Percentiles rank a stretch among this genome's conserved stretches.
Evolutionary conservation across 2,329 filamentous ascomycete genomes (phyloP).

Genomic region (Fusarium sp.): DNA sequence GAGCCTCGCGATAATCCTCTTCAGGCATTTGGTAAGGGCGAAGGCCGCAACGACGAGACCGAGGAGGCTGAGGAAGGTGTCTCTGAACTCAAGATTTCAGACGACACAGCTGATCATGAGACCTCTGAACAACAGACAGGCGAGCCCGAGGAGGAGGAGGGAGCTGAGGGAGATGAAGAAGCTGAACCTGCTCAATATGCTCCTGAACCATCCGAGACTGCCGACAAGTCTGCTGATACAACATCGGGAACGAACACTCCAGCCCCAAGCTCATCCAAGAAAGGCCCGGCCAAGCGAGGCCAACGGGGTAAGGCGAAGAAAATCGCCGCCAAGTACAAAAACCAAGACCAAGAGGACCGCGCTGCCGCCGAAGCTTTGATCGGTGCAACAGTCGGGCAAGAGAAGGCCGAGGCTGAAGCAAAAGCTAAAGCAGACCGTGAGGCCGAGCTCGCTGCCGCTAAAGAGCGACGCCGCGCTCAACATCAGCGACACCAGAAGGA

Average conservation of each 20-base stretch:
- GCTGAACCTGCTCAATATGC: constrained; percentile 25
- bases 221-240: constrained; percentile 21
- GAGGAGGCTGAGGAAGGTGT: constrained; percentile 43
- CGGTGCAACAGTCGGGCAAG: constrained; percentile 75
- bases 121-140: constrained; percentile 50
- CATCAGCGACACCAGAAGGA: constrained; percentile 81
- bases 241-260: constrained; percentile 20
- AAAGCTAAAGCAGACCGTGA: constrained; percentile 75
- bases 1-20: constrained; percentile 53
- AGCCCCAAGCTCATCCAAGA: constrained; percentile 51
- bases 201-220: constrained; percentile 34
- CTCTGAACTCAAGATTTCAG: constrained; percentile 42
- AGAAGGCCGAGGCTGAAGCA: constrained; percentile 75
- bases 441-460: constrained; percentile 74
- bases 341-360: constrained; percentile 95
- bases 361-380: constrained; percentile 84
- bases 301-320: constrained; percentile 88
- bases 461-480: constrained; percentile 80
- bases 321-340: constrained; percentile 86
- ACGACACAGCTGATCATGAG: constrained; percentile 43
- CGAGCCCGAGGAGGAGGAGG: constrained; percentile 32
- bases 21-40: constrained; percentile 44
- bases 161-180: constrained; percentile 46
- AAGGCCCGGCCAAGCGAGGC: constrained; percentile 69
- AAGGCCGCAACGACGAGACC: constrained; percentile 44